Evolutionary conservation across 305 asterid species (phyloP).

Genomic region (Fraxinus floribunda): DNA sequence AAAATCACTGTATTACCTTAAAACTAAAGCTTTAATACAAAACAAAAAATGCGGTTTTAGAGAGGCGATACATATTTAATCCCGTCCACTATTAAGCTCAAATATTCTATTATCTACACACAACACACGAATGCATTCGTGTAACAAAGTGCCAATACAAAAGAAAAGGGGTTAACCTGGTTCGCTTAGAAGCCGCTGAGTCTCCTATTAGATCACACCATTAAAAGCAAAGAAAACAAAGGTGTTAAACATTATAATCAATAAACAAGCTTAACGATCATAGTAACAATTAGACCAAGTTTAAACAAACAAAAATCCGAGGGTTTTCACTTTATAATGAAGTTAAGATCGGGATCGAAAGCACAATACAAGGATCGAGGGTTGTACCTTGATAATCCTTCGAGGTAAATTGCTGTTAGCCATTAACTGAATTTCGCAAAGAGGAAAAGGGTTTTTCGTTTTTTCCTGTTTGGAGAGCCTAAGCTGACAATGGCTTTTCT

Average conservation of each 20-base stretch:
- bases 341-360: slow-evolving; percentile 29
- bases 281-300: not conserved
- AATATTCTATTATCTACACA: not conserved
- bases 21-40: not conserved
- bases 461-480: slow-evolving; percentile 33
- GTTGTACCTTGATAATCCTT: slow-evolving; percentile 77
- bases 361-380: slow-evolving; percentile 41
- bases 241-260: not conserved
- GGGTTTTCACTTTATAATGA: not conserved
- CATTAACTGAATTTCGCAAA: slow-evolving; percentile 45
- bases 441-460: slow-evolving; percentile 10
- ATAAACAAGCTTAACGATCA: not conserved
- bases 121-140: not conserved
- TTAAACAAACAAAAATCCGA: not conserved
- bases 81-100: not conserved
- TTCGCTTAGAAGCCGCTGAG: slow-evolving; percentile 98
- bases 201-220: slow-evolving; percentile 53
- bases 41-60: not conserved
- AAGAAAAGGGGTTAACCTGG: slow-evolving; percentile 55
- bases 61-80: not conserved
- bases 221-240: not conserved
- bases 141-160: not conserved
- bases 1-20: not conserved
- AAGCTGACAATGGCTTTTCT: slow-evolving; percentile 39
- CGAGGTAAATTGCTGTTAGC: slow-evolving; percentile 90